Base-by-base conservation (phyloP, 441 rosid species). In the Pelargonium citronellum region DNA sequence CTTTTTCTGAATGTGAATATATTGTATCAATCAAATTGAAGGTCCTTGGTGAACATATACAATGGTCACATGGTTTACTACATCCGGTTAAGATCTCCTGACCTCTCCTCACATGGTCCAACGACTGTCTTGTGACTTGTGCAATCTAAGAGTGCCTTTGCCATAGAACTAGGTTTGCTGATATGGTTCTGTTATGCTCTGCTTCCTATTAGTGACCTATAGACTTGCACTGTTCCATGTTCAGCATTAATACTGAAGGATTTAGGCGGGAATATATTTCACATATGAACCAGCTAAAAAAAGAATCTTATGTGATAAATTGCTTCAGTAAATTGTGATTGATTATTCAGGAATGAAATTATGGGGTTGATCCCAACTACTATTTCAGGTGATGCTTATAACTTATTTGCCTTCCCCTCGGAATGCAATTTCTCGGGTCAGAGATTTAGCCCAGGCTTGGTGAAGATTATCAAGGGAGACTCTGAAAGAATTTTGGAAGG, bases 361-460 rank as follows among this genome's bases (percentile, higher is more conserved):
- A 5, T 17, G 3, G 15, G 4, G 64, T 64, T 73, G 70, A 19
- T 46, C 22, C 71, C 44, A 10, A 68, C 41, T 71, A 46, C 16
- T 72, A 22, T 79, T 81, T 79, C 95, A 94, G 99, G 91, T 78
- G 81, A 80, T 79, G 76, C 82, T 55, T 83, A 74, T 79, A 91
- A 85, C 83, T 80, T 94, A 77, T 94, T 94, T 76, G 97, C 94
- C 66, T 87, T 91, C 79, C 99, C 99, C 70, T 90, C 95, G 0
- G 96, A 94, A 83, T 91, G 99, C 86, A 94, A 91, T 85, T 94
- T 94, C 89, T 86, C 96, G n/a, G 99, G 99, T 69, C 71, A 82
- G 75, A 89, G 92, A 68, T 94, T 91, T 78, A 82, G 77, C 76
- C 91, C 84, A 64, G 90, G 89, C 77, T 75, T 91, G 82, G 94